Conservation (phyloP, 2,329 filamentous ascomycete species). For the Botrytis elliptica region DNA sequence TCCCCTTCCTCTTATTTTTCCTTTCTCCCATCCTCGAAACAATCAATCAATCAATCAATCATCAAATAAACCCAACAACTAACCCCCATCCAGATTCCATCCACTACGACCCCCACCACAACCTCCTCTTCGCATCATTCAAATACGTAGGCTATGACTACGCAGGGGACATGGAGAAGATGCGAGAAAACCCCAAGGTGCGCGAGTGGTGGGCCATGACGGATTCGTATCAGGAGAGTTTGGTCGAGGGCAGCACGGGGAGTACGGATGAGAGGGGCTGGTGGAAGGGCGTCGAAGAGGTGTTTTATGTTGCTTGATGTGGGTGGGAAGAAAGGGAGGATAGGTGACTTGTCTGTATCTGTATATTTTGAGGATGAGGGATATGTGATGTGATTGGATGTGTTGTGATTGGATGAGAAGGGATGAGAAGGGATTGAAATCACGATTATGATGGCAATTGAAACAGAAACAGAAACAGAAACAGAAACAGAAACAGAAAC, state of each 20-base stretch:
- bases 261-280: conserved; percentile 61
- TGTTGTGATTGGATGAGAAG: no score
- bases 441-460: not conserved
- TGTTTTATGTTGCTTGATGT: conserved; percentile 56
- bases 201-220: conserved; percentile 81
- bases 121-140: conserved; percentile 71
- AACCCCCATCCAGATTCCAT: conserved; percentile 62
- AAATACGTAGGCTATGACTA: conserved; percentile 76
- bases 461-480: no score
- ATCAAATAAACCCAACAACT: not conserved
- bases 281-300: conserved; percentile 69
- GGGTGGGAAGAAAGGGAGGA: no score
- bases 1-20: not conserved
- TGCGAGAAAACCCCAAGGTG: conserved; percentile 71
- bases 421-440: not conserved
- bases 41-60: not conserved
- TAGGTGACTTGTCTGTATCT: no score
- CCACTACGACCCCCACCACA: conserved; percentile 61
- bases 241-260: conserved; percentile 58
- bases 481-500: not conserved
- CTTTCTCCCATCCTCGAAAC: not conserved
- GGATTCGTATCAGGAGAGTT: conserved; percentile 68
- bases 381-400: not conserved
- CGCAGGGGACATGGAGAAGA: conserved; percentile 71
- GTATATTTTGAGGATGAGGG: no score